Conservation (phyloP, 83 land plant species). For the Thuja plicata region DNA sequence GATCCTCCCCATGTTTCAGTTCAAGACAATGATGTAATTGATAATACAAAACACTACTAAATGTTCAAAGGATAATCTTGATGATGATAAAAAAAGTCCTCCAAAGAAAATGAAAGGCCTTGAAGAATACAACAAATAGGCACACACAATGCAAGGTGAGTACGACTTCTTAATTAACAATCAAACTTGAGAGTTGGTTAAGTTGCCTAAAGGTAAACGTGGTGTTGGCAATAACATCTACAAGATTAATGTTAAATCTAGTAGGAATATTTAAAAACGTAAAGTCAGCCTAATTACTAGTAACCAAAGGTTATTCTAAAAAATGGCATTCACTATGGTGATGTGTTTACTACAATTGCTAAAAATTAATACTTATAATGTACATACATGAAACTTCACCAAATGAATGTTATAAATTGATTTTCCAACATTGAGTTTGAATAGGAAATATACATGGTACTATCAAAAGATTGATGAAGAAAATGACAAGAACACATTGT, state of each 20-base stretch:
- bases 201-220: not conserved
- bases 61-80: not conserved
- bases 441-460: no score
- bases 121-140: no score
- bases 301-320: not conserved
- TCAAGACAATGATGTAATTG: not conserved
- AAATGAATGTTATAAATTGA: no score
- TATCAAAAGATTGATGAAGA: no score
- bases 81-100: not conserved
- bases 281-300: no score
- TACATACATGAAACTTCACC: no score
- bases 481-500: no score
- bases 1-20: not conserved
- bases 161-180: not conserved
- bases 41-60: not conserved
- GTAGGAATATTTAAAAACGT: not conserved
- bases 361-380: not conserved
- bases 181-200: not conserved
- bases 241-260: no score
- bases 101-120: not conserved
- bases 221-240: not conserved
- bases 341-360: not conserved
- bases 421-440: no score
- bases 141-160: not conserved
- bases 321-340: not conserved